Percentiles rank a stretch among this genome's conserved stretches.
These are phyloP conservation scores for Parathielavia hyrcaniae DNA, from an alignment of 495 filamentous ascomycete species.

Conservation along the genomic window DNA sequence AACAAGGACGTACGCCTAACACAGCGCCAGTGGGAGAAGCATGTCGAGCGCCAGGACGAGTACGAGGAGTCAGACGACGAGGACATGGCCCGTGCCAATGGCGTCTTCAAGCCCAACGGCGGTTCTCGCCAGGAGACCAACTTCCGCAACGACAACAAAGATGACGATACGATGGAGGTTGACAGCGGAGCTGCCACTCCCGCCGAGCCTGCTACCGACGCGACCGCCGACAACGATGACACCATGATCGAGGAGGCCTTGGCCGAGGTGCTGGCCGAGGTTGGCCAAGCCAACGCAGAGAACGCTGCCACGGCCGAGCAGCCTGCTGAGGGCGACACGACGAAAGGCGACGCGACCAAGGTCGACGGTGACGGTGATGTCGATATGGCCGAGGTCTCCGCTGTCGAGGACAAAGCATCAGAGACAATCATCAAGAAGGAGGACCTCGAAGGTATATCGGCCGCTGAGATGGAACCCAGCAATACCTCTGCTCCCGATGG, in stretches of 20 bases:
- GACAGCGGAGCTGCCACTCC: constrained; percentile 53
- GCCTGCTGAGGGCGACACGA: constrained; percentile 1
- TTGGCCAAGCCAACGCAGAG: constrained; percentile 10
- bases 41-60: constrained; percentile 65
- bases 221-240: constrained; percentile 44
- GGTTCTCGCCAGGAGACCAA: constrained; percentile 59
- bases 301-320: constrained; percentile 11
- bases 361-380: constrained; percentile 36
- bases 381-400: constrained; percentile 31
- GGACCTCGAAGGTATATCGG: constrained; percentile 24
- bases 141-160: constrained; percentile 62
- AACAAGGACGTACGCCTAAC: constrained; percentile 81
- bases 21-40: constrained; percentile 76
- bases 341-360: no score
- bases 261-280: constrained; percentile 7
- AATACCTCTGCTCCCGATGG: neutral
- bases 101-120: constrained; percentile 58
- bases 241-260: constrained; percentile 60
- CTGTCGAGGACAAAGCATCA: constrained; percentile 16
- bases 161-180: constrained; percentile 51
- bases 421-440: constrained; percentile 33
- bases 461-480: constrained; percentile 13
- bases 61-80: constrained; percentile 86
- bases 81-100: constrained; percentile 67
- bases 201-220: constrained; percentile 46